Percentiles rank a stretch among this genome's conserved stretches.
phyloP scores from a whole-genome alignment of 2,329 filamentous ascomycete species.

The Nectriaceae sp. region DNA sequence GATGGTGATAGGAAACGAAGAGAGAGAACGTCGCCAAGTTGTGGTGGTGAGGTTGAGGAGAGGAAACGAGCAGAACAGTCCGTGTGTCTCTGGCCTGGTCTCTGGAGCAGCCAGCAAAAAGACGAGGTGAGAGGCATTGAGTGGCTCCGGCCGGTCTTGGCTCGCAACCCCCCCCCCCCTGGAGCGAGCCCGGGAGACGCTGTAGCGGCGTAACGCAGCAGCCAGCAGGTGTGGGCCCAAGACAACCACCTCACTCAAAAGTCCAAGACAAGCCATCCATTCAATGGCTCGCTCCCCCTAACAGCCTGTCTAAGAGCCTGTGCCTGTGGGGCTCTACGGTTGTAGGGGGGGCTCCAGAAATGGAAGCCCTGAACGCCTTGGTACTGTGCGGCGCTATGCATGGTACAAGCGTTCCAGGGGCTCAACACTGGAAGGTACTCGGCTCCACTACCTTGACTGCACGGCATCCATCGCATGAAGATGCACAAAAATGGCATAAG shows the following conservation, averaged over 20 bases:
- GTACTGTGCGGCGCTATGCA: slow-evolving; percentile 6
- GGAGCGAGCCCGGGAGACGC: background rate
- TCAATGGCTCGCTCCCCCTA: slow-evolving; percentile 8
- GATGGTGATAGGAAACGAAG: slow-evolving; percentile 29
- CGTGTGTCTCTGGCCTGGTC: slow-evolving; percentile 2
- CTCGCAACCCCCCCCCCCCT: slow-evolving; percentile 7
- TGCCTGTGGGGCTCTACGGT: slow-evolving; percentile 8
- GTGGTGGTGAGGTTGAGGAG: slow-evolving; percentile 29
- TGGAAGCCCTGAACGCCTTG: slow-evolving; percentile 1
- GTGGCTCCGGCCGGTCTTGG: background rate
- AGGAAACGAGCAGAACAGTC: slow-evolving; percentile 22
- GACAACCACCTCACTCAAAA: background rate
- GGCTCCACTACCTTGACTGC: slow-evolving; percentile 2
- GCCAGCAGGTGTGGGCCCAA: slow-evolving; percentile 10
- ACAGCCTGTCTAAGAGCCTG: slow-evolving; percentile 6
- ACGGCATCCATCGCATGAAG: slow-evolving; percentile 6
- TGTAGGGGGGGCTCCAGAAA: slow-evolving; percentile 1
- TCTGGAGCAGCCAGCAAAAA: slow-evolving; percentile 21
- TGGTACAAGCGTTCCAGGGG: background rate
- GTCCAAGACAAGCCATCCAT: background rate
- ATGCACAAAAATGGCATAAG: slow-evolving; percentile 9
- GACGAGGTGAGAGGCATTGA: slow-evolving; percentile 6
- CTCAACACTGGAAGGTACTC: background rate
- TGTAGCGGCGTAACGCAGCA: slow-evolving; percentile 1
- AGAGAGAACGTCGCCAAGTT: slow-evolving; percentile 16